Percentiles rank a stretch among this genome's conserved stretches.
phyloP scores from a whole-genome alignment of 371 early-diverging fungal species.

The Catenaria anguillulae region DNA sequence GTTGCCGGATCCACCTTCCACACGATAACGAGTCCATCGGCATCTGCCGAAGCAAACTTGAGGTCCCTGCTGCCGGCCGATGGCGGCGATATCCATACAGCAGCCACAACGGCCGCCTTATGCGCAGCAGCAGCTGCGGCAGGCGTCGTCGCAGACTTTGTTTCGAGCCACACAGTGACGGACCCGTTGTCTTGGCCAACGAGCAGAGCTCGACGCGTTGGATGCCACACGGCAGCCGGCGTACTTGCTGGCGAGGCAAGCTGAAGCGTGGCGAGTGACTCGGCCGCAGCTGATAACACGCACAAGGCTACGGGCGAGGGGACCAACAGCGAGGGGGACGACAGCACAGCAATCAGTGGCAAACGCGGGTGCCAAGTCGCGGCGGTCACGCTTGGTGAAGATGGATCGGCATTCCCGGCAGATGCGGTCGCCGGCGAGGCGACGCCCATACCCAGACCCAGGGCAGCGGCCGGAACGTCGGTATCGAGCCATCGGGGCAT shows the following conservation, averaged over 20 bases:
- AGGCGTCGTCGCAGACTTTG: neutral
- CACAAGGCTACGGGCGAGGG: too few species aligned
- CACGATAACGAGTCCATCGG: neutral
- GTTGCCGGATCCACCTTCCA: neutral
- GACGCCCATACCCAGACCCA: neutral
- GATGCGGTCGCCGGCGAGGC: neutral
- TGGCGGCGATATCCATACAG: neutral
- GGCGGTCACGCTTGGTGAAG: too few species aligned
- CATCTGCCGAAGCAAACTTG: too few species aligned
- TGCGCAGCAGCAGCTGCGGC: too few species aligned
- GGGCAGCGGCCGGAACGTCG: neutral
- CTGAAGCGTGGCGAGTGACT: neutral
- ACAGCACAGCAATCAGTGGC: too few species aligned
- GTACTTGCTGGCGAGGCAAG: neutral
- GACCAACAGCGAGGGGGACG: too few species aligned
- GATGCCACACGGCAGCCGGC: neutral
- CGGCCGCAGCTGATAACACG: neutral
- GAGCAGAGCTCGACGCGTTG: neutral
- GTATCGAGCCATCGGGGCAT: conserved; percentile 7
- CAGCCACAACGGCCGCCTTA: neutral
- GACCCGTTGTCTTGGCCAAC: neutral
- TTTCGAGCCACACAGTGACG: neutral
- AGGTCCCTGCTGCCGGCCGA: too few species aligned
- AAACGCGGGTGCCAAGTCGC: too few species aligned
- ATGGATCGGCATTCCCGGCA: too few species aligned